phyloP scores from a whole-genome alignment of 2,329 filamentous ascomycete species.

The Fusarium scirpi region DNA sequence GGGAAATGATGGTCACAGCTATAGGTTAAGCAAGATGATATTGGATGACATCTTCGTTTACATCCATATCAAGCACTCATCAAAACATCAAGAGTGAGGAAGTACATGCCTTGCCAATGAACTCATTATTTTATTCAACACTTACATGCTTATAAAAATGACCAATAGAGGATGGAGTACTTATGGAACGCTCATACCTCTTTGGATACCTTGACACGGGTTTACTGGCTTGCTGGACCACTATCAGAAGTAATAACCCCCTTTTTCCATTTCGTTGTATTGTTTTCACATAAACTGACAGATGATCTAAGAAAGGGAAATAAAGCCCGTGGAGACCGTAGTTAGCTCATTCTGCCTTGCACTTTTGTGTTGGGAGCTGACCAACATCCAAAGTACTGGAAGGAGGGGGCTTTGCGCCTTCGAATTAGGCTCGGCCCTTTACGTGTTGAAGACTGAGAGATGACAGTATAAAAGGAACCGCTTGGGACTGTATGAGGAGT shows the following conservation, averaged over 20 bases:
- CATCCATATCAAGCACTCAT: background rate
- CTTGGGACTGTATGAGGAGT: too few relatives aligned
- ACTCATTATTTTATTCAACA: too few relatives aligned
- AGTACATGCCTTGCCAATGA: too few relatives aligned
- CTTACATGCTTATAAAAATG: background rate
- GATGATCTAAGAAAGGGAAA: background rate
- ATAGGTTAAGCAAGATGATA: background rate
- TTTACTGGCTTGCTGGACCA: too few relatives aligned
- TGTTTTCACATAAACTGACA: background rate
- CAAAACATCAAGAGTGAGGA: background rate
- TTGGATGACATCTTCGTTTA: background rate
- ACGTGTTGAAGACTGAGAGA: background rate
- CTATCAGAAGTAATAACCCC: background rate
- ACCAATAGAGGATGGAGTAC: background rate
- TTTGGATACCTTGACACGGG: background rate
- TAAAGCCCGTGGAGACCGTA: background rate
- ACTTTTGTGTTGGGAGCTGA: conserved; percentile 6
- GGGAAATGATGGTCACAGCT: background rate
- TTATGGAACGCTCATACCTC: background rate
- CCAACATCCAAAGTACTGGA: conserved; percentile 14
- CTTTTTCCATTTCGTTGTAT: conserved; percentile 4
- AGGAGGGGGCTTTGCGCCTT: background rate
- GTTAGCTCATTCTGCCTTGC: conserved; percentile 5
- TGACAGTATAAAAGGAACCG: background rate
- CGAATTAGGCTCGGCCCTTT: background rate